These are phyloP conservation scores for Auricularia cornea DNA, from an alignment of 768 basidiomycete species.

Conservation along the genomic window DNA sequence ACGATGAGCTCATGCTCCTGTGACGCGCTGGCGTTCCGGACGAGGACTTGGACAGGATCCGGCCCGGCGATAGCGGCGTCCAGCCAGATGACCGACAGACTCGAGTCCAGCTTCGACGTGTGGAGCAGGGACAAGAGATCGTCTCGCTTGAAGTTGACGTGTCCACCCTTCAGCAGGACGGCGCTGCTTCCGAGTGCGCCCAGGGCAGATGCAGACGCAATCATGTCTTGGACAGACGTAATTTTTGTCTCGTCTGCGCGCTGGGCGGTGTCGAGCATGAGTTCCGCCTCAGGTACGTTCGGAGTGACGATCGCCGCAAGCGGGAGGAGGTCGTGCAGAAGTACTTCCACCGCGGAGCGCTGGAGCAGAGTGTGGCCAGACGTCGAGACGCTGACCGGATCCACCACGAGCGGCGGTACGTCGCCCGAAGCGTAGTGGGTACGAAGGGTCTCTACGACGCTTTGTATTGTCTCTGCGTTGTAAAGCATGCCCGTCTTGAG, in stretches of 20 bases:
- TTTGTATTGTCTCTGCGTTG: slow-evolving; percentile 42
- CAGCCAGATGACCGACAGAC: slow-evolving; percentile 2
- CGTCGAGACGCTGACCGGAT: slow-evolving; percentile 89
- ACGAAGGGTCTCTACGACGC: slow-evolving; percentile 45
- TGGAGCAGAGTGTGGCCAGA: slow-evolving; percentile 75
- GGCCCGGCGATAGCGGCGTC: background rate
- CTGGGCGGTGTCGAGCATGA: slow-evolving; percentile 41
- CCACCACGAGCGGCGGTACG: slow-evolving; percentile 59
- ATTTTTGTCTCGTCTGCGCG: slow-evolving; percentile 25
- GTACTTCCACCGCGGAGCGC: slow-evolving; percentile 48
- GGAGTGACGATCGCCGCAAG: slow-evolving; percentile 70
- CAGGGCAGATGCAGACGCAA: slow-evolving; percentile 44
- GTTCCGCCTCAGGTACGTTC: slow-evolving; percentile 72
- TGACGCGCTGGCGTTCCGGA: background rate
- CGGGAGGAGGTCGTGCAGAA: slow-evolving; percentile 62
- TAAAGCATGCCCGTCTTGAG: slow-evolving; percentile 92
- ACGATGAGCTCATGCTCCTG: slow-evolving; percentile 37
- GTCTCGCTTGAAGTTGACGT: slow-evolving; percentile 47
- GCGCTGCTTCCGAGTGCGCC: slow-evolving; percentile 40
- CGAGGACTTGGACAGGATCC: slow-evolving; percentile 1
- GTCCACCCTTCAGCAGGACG: slow-evolving; percentile 83
- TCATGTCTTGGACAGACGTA: slow-evolving; percentile 48
- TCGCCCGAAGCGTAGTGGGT: slow-evolving; percentile 24
- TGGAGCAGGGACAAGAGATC: slow-evolving; percentile 13
- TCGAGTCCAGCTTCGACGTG: background rate